Percentiles rank a stretch among this genome's conserved stretches.
These are phyloP conservation scores for Meripilus lineatus DNA, from an alignment of 1,284 basidiomycete species.

Conservation along the genomic window DNA sequence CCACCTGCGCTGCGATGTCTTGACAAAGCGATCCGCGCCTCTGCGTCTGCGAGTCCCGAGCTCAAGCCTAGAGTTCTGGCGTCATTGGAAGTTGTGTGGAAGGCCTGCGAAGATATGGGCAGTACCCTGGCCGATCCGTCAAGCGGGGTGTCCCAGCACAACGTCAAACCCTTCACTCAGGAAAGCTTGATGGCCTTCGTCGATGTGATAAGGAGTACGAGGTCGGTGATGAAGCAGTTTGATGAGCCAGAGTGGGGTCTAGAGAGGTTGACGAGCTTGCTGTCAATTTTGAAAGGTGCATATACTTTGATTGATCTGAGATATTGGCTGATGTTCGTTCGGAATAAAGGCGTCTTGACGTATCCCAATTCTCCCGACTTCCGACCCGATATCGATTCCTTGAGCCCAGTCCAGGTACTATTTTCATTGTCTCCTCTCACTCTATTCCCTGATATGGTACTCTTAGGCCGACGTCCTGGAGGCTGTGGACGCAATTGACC, in stretches of 20 bases:
- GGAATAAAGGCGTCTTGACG: constrained; percentile 66
- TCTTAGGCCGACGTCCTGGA: constrained; percentile 64
- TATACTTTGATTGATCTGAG: constrained; percentile 18
- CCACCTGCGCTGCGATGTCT: constrained; percentile 79
- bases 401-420: constrained; percentile 79
- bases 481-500: constrained; percentile 63
- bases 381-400: constrained; percentile 77
- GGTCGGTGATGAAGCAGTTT: constrained; percentile 42
- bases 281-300: constrained; percentile 72
- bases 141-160: constrained; percentile 4
- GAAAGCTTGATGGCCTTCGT: constrained; percentile 81
- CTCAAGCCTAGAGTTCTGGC: constrained; percentile 40
- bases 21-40: constrained; percentile 68
- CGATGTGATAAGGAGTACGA: constrained; percentile 62
- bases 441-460: constrained; percentile 1
- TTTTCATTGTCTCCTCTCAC: neutral
- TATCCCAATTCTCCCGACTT: constrained; percentile 85
- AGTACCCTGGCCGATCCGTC: constrained; percentile 9
- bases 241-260: constrained; percentile 61
- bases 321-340: neutral
- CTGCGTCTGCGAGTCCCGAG: constrained; percentile 35
- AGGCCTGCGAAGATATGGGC: constrained; percentile 67
- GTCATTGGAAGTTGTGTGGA: constrained; percentile 64
- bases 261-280: constrained; percentile 58
- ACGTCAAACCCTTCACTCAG: constrained; percentile 68